phyloP scores from a whole-genome alignment of 2,329 filamentous ascomycete species.

The Basipetospora chlamydospora region DNA sequence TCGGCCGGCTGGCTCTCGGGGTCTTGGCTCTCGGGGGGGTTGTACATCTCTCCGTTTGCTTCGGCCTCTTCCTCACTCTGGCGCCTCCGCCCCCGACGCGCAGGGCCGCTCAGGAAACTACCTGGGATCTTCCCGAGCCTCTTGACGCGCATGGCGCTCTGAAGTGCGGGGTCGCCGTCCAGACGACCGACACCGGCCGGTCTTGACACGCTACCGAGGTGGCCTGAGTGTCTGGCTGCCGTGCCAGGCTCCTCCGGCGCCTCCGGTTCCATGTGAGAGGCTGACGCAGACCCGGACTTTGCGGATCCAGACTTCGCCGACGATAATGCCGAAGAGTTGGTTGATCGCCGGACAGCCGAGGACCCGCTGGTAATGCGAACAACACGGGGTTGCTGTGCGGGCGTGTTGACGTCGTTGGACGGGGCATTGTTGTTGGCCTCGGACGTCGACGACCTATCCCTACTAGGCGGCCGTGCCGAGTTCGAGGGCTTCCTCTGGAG shows the following conservation, averaged over 20 bases:
- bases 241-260: slow-evolving; percentile 34
- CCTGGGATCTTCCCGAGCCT: slow-evolving; percentile 61
- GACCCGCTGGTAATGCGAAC: slow-evolving; percentile 41
- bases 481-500: slow-evolving; percentile 15
- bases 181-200: slow-evolving; percentile 33
- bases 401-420: slow-evolving; percentile 35
- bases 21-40: slow-evolving; percentile 25
- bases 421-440: slow-evolving; percentile 4
- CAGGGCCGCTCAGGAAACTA: slow-evolving; percentile 66
- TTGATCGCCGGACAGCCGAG: slow-evolving; percentile 22
- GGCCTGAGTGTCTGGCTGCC: slow-evolving; percentile 29
- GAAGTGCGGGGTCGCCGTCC: slow-evolving; percentile 50
- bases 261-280: slow-evolving; percentile 30
- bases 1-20: slow-evolving; percentile 22
- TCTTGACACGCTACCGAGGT: slow-evolving; percentile 38
- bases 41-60: slow-evolving; percentile 21
- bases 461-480: slow-evolving; percentile 23
- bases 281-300: slow-evolving; percentile 5
- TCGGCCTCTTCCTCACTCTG: slow-evolving; percentile 53
- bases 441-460: slow-evolving; percentile 19
- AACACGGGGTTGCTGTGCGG: slow-evolving; percentile 33
- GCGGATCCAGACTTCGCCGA: slow-evolving; percentile 12
- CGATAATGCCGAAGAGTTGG: slow-evolving; percentile 20
- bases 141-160: slow-evolving; percentile 66
- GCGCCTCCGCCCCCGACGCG: slow-evolving; percentile 55